Conservation (phyloP, 305 asterid species). For the Petunia hybrid region DNA sequence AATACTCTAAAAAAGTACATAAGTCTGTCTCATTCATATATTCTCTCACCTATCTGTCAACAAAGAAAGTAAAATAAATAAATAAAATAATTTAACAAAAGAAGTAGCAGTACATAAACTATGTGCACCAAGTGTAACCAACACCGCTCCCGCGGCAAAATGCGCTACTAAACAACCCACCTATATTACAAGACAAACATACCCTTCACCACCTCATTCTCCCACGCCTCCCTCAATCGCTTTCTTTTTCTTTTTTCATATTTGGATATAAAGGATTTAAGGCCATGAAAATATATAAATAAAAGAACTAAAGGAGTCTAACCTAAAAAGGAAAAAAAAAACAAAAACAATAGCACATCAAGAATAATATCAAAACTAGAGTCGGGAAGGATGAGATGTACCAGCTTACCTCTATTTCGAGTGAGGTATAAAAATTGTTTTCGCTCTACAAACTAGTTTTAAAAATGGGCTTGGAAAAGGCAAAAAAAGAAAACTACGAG, state of each 20-base stretch:
- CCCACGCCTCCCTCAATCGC: constrained; percentile 48
- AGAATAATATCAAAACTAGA: no score
- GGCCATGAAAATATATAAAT: no score
- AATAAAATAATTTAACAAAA: background rate
- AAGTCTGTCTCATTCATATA: constrained; percentile 6
- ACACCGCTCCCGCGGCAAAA: constrained; percentile 39
- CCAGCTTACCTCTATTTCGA: no score
- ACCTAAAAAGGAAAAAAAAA: no score
- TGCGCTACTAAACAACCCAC: constrained; percentile 56
- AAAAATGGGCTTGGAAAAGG: no score
- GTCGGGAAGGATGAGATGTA: no score
- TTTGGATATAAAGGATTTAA: no score
- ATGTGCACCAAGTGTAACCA: constrained; percentile 27
- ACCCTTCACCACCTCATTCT: constrained; percentile 53
- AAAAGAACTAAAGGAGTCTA: no score
- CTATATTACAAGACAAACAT: constrained; percentile 49
- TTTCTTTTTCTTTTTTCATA: constrained; percentile 27
- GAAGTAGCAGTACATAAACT: background rate
- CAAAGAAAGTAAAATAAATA: background rate
- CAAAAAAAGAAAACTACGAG: no score
- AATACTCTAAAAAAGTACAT: background rate
- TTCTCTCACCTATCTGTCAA: constrained; percentile 9
- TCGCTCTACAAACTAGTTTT: no score
- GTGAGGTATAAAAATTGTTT: no score
- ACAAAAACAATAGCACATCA: no score